These are phyloP conservation scores for Tricholoma bakamatsutake DNA, from an alignment of 768 basidiomycete genomes.

Conservation along the genomic window DNA sequence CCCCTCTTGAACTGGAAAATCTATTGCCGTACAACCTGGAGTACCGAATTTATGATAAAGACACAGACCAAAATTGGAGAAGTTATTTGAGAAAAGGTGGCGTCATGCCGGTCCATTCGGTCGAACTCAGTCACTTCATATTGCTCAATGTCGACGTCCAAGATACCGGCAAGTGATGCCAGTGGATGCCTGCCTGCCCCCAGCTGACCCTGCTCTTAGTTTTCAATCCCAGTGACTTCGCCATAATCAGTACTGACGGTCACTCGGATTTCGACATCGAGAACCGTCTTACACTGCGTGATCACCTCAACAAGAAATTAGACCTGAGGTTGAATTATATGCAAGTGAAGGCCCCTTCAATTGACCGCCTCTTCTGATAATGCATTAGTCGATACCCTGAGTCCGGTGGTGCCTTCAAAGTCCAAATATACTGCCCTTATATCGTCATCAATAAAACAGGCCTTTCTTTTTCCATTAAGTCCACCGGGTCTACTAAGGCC, in stretches of 20 bases:
- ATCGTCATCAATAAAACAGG: conserved; percentile 91
- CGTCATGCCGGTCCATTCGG: conserved; percentile 93
- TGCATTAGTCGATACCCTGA: conserved; percentile 64
- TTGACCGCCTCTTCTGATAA: not conserved
- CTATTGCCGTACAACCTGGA: conserved; percentile 89
- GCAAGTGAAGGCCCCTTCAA: conserved; percentile 40
- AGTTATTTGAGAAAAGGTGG: conserved; percentile 92
- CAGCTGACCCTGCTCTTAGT: conserved; percentile 26
- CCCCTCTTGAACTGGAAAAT: conserved; percentile 95
- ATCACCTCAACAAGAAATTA: conserved; percentile 69
- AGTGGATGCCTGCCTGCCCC: not conserved
- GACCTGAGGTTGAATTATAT: conserved; percentile 84
- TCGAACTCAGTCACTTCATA: conserved; percentile 86
- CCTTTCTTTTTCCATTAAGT: conserved; percentile 70
- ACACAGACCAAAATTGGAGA: conserved; percentile 89
- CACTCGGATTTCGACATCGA: conserved; percentile 87
- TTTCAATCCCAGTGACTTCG: conserved; percentile 92
- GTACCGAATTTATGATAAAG: conserved; percentile 96
- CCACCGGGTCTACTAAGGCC: conserved; percentile 54
- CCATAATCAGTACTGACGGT: conserved; percentile 93
- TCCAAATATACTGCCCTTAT: conserved; percentile 90
- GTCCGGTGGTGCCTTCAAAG: conserved; percentile 93
- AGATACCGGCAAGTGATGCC: conserved; percentile 64
- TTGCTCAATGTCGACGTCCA: conserved; percentile 86
- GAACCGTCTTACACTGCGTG: conserved; percentile 62